Conservation (phyloP, 371 early-diverging fungal genomes). For the Actinomortierella wolfii region DNA sequence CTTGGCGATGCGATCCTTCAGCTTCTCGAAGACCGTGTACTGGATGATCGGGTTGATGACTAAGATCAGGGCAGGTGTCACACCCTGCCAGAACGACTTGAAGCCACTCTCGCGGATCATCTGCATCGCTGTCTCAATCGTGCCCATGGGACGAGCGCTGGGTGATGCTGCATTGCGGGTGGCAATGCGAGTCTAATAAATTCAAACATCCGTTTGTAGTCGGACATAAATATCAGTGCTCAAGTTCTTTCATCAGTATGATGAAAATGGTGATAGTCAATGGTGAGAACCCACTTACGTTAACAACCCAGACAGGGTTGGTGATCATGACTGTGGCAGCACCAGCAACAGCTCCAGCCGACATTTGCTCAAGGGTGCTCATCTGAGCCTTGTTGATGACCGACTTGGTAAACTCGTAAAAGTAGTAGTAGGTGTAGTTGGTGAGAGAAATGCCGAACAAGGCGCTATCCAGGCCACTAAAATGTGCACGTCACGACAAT, state of each 20-base stretch:
- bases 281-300: slow-evolving; percentile 69
- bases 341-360: slow-evolving; percentile 91
- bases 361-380: slow-evolving; percentile 86
- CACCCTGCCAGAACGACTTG: slow-evolving; percentile 86
- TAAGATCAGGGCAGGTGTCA: slow-evolving; percentile 90
- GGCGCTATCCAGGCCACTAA: slow-evolving; percentile 93
- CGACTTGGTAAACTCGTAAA: slow-evolving; percentile 90
- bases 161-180: slow-evolving; percentile 60
- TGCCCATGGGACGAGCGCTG: slow-evolving; percentile 47
- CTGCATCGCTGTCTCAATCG: slow-evolving; percentile 56
- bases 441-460: slow-evolving; percentile 95
- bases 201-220: background rate
- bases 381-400: slow-evolving; percentile 81
- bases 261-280: no score
- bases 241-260: no score
- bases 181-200: slow-evolving; percentile 66
- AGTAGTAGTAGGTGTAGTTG: slow-evolving; percentile 95
- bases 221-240: no score
- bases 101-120: slow-evolving; percentile 90
- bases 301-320: slow-evolving; percentile 98
- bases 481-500: slow-evolving; percentile 3
- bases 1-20: slow-evolving; percentile 72
- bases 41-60: slow-evolving; percentile 98
- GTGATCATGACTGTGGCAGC: slow-evolving; percentile 86
- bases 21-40: slow-evolving; percentile 95